Evolutionary conservation across 441 rosid species (phyloP).

Genomic region (Melastoma candidum): DNA sequence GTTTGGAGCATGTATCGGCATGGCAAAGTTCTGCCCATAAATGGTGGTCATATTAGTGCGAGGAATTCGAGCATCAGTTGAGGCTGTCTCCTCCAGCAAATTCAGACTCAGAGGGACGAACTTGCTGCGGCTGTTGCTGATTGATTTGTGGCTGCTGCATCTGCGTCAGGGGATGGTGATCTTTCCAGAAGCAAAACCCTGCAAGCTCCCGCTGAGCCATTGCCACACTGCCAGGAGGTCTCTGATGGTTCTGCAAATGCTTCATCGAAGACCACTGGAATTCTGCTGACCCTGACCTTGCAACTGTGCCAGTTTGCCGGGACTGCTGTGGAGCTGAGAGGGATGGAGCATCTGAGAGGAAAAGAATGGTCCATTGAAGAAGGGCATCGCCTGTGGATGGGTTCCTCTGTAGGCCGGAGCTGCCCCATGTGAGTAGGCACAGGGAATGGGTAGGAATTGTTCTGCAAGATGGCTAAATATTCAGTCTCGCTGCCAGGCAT

Average conservation of each 20-base stretch:
- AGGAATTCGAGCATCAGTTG: slow-evolving; percentile 57
- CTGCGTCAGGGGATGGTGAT: slow-evolving; percentile 56
- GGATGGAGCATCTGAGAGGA: slow-evolving; percentile 90
- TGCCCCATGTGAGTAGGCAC: slow-evolving; percentile 76
- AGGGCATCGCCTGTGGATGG: slow-evolving; percentile 67
- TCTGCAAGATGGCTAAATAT: slow-evolving; percentile 84
- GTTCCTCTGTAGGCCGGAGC: slow-evolving; percentile 66
- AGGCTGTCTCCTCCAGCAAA: slow-evolving; percentile 75
- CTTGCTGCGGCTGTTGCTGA: slow-evolving; percentile 51
- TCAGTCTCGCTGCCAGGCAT: slow-evolving; percentile 80
- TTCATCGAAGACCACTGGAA: slow-evolving; percentile 65
- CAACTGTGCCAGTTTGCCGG: slow-evolving; percentile 32
- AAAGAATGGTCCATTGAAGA: slow-evolving; percentile 76
- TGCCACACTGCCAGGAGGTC: slow-evolving; percentile 31
- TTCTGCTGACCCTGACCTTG: slow-evolving; percentile 67
- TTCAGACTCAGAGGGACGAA: slow-evolving; percentile 48
- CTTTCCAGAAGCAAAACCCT: slow-evolving; percentile 54
- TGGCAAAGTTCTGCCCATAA: slow-evolving; percentile 56
- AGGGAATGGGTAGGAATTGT: slow-evolving; percentile 65
- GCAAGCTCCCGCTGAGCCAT: slow-evolving; percentile 33
- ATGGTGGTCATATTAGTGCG: slow-evolving; percentile 37
- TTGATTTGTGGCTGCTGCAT: slow-evolving; percentile 24
- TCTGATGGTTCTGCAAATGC: slow-evolving; percentile 72
- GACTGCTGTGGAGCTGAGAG: slow-evolving; percentile 46
- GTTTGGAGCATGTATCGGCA: slow-evolving; percentile 57